phyloP scores from a whole-genome alignment of 1,284 basidiomycete species.

The Cystobasidium pallidum region DNA sequence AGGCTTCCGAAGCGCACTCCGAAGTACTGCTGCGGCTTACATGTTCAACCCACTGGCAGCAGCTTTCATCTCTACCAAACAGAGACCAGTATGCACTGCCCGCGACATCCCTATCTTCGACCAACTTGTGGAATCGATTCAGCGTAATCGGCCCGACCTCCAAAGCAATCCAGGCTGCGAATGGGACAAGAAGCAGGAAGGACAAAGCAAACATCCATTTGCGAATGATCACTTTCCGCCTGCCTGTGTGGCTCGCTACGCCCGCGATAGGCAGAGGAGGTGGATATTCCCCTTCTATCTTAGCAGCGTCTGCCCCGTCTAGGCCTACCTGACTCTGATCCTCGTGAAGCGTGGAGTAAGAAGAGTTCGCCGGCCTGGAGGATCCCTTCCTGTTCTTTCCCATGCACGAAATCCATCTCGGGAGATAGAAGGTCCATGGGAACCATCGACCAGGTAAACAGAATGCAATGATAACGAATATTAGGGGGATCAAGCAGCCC shows the following conservation, averaged over 20 bases:
- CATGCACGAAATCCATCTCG: constrained; percentile 44
- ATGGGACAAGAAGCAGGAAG: constrained; percentile 33
- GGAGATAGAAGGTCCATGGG: constrained; percentile 41
- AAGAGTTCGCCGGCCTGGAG: background rate
- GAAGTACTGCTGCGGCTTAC: constrained; percentile 16
- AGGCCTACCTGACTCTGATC: background rate
- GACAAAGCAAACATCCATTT: constrained; percentile 44
- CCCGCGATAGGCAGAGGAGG: background rate
- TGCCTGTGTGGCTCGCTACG: background rate
- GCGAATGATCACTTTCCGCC: constrained; percentile 21
- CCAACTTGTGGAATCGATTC: constrained; percentile 18
- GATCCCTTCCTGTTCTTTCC: background rate
- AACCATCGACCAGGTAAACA: constrained; percentile 46
- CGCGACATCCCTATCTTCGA: constrained; percentile 23
- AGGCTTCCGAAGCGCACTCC: background rate
- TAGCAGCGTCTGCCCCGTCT: background rate
- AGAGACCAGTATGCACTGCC: constrained; percentile 52
- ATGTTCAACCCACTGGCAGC: constrained; percentile 46
- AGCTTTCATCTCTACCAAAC: constrained; percentile 48
- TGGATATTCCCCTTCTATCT: constrained; percentile 10
- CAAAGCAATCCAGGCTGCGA: constrained; percentile 36
- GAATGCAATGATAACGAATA: constrained; percentile 43
- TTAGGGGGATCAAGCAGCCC: constrained; percentile 46
- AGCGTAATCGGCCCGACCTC: constrained; percentile 39
- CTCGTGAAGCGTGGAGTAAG: constrained; percentile 18